Conservation (phyloP, 495 filamentous ascomycete species). For the Penicillium bialowiezense region DNA sequence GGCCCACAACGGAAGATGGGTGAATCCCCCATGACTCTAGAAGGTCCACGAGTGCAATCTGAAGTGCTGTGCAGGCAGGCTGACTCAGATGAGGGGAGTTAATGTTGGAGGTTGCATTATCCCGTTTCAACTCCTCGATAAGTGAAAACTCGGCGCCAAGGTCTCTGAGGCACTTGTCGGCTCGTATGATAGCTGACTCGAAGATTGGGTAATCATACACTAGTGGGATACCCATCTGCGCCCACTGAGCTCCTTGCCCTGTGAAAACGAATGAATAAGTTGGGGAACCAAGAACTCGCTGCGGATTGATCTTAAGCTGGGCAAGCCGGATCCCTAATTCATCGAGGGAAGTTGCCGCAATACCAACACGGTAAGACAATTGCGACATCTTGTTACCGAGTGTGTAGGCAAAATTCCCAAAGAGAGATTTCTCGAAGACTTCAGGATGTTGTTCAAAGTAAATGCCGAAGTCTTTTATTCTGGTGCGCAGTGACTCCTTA, state of each 20-base stretch:
- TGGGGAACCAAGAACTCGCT: slow-evolving; percentile 17
- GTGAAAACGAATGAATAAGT: slow-evolving; percentile 34
- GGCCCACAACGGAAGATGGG: slow-evolving; percentile 32
- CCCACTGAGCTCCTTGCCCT: slow-evolving; percentile 45
- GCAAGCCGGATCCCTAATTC: slow-evolving; percentile 23
- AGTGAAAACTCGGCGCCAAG: slow-evolving; percentile 24
- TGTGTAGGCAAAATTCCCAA: slow-evolving; percentile 30
- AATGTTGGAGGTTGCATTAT: slow-evolving; percentile 11
- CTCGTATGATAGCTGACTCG: slow-evolving; percentile 17
- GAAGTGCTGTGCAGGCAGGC: slow-evolving; percentile 36
- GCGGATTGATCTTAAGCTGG: slow-evolving; percentile 22
- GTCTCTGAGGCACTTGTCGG: slow-evolving; percentile 15
- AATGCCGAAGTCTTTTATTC: slow-evolving; percentile 26
- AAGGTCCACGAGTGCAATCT: slow-evolving; percentile 34
- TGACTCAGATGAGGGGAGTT: slow-evolving; percentile 29
- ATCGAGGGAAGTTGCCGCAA: slow-evolving; percentile 24
- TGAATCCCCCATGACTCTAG: slow-evolving; percentile 31
- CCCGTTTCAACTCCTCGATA: slow-evolving; percentile 10
- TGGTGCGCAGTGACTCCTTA: slow-evolving; percentile 23
- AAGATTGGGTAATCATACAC: slow-evolving; percentile 25
- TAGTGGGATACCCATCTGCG: slow-evolving; percentile 33
- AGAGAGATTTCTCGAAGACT: slow-evolving; percentile 28
- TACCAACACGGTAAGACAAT: slow-evolving; percentile 24
- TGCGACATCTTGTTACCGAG: slow-evolving; percentile 26
- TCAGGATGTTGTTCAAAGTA: slow-evolving; percentile 33